phyloP scores from a whole-genome alignment of 257 asterid species.

The Solanum peruvianum region DNA sequence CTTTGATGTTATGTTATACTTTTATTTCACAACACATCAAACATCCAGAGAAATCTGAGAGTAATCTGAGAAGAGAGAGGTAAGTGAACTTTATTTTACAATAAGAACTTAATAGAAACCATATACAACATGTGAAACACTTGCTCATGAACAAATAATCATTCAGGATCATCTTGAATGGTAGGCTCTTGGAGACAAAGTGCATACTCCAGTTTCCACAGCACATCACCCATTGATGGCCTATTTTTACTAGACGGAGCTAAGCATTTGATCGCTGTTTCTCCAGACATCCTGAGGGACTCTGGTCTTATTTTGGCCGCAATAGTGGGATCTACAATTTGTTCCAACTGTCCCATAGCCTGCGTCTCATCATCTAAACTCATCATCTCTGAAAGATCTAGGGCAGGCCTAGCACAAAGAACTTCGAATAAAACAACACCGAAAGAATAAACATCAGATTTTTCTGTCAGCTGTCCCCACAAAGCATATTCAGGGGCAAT shows the following conservation, averaged over 20 bases:
- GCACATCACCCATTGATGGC: neutral
- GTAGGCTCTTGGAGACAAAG: neutral
- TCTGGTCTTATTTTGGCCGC: fast-evolving
- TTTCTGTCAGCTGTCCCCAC: neutral
- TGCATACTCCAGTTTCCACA: neutral
- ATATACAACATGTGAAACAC: no score
- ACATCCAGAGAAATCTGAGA: no score
- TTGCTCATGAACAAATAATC: no score
- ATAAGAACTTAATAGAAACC: no score
- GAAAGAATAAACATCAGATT: neutral
- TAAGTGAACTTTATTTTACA: no score
- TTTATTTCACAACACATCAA: neutral
- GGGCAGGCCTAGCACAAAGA: neutral
- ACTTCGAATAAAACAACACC: neutral
- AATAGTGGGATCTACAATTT: neutral
- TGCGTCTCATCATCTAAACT: fast-evolving
- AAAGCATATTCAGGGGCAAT: neutral
- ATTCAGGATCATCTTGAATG: neutral
- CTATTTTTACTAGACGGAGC: fast-evolving
- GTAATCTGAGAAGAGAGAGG: no score
- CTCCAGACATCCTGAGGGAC: neutral
- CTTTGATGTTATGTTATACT: neutral
- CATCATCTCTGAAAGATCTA: fast-evolving
- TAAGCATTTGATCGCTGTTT: neutral
- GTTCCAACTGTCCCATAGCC: neutral